These are phyloP conservation scores for Penicillium subrubescens DNA, from an alignment of 495 filamentous ascomycete species.

Conservation along the genomic window DNA sequence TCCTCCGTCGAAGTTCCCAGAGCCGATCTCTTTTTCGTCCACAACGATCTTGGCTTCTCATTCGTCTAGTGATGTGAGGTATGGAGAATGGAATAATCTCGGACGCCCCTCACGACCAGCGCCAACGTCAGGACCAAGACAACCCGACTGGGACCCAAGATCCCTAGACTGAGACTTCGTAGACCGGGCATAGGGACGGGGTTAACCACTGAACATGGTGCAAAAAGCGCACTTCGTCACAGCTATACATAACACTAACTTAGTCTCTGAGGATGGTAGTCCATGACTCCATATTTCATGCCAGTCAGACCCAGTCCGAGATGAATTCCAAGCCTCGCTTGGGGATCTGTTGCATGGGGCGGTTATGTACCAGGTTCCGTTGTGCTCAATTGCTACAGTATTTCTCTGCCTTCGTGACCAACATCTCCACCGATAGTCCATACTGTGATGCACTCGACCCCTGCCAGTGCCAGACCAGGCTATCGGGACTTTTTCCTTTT, in stretches of 20 bases:
- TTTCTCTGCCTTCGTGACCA: not conserved
- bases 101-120: not conserved
- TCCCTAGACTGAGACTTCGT: not conserved
- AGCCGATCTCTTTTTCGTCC: not conserved
- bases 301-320: not conserved
- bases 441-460: not conserved
- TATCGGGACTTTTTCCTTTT: constrained; percentile 8
- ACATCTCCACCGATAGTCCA: not conserved
- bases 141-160: not conserved
- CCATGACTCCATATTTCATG: not conserved
- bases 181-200: not conserved
- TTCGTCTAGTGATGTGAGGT: not conserved
- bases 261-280: not conserved
- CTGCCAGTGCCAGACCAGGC: not conserved
- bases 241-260: constrained; percentile 11
- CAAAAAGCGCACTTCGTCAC: constrained; percentile 18
- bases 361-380: not conserved
- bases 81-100: not conserved
- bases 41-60: not conserved
- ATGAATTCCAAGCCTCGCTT: constrained; percentile 11
- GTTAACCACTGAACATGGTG: not conserved
- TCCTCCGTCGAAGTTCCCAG: not conserved
- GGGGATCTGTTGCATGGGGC: constrained; percentile 15
- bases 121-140: not conserved
- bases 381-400: not conserved